Conservation (phyloP, 331 rosid genomes). For the Erythrophleum ivorense region DNA sequence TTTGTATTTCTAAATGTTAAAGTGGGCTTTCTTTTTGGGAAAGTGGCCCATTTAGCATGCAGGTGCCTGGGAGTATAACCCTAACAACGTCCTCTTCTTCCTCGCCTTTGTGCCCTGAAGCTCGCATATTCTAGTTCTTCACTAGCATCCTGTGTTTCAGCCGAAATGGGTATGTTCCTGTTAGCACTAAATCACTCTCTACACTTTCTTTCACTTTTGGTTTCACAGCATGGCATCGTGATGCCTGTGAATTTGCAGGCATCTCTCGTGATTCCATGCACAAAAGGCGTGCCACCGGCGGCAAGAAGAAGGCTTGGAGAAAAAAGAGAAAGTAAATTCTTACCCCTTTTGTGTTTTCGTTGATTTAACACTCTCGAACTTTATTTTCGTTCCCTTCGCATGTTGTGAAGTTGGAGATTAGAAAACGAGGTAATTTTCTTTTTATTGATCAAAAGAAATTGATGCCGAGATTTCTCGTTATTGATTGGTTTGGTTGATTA, state of each 20-base stretch:
- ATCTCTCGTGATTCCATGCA: constrained; percentile 44
- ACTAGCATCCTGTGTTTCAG: no score
- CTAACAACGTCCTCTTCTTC: no score
- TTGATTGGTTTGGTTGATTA: neutral
- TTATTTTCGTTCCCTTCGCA: neutral
- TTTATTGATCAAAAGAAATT: neutral
- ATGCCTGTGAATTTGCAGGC: constrained; percentile 11
- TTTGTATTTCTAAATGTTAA: no score
- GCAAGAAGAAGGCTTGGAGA: constrained; percentile 45
- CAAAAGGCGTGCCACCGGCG: constrained; percentile 46
- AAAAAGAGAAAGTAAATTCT: constrained; percentile 38
- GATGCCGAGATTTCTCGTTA: neutral
- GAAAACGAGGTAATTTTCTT: neutral
- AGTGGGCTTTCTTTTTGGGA: no score
- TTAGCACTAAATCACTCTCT: neutral
- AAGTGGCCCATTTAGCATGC: no score
- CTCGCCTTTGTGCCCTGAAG: no score
- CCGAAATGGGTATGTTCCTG: no score
- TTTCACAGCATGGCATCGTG: neutral
- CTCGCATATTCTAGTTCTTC: no score
- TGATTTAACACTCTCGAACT: neutral
- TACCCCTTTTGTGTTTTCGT: neutral
- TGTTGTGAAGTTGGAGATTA: neutral
- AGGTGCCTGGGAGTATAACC: no score
- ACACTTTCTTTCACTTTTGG: neutral